These are phyloP conservation scores for Annona squamosa DNA, from an alignment of 164 flowering plant genomes.

Conservation along the genomic window DNA sequence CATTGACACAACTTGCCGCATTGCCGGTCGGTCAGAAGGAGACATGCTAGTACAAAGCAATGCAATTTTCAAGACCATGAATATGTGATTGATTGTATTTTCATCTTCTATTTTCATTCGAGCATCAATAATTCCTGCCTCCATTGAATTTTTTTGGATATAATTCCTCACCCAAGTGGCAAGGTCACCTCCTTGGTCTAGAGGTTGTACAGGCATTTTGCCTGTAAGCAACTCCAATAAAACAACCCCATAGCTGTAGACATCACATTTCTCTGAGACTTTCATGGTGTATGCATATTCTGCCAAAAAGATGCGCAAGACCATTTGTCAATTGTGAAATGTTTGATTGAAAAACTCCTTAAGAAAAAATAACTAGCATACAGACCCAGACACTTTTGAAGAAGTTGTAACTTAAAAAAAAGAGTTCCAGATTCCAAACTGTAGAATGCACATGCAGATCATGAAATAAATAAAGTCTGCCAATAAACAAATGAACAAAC, in stretches of 20 bases:
- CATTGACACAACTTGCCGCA: conserved; percentile 84
- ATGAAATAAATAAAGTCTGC: too few species aligned
- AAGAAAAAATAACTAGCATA: background rate
- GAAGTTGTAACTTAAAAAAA: too few species aligned
- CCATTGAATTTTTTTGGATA: conserved; percentile 45
- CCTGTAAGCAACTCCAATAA: conserved; percentile 84
- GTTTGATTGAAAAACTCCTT: background rate
- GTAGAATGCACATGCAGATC: too few species aligned
- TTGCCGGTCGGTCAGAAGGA: conserved; percentile 77
- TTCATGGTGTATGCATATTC: conserved; percentile 98
- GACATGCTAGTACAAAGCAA: conserved; percentile 63
- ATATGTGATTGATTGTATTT: conserved; percentile 54
- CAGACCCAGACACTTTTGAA: too few species aligned
- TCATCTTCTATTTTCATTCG: conserved; percentile 43
- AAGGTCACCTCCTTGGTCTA: conserved; percentile 86
- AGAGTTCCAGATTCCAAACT: too few species aligned
- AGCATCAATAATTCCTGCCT: conserved; percentile 51
- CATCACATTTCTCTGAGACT: conserved; percentile 87
- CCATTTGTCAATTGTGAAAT: background rate
- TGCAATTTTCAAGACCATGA: conserved; percentile 69
- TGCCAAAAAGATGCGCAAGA: conserved; percentile 21
- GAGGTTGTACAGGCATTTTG: conserved; percentile 70
- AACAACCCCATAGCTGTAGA: conserved; percentile 90
- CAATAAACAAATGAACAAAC: too few species aligned
- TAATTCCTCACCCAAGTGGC: conserved; percentile 58